Evolutionary conservation across 257 asterid genomes (phyloP).

Genomic region (Solanum okadae): DNA sequence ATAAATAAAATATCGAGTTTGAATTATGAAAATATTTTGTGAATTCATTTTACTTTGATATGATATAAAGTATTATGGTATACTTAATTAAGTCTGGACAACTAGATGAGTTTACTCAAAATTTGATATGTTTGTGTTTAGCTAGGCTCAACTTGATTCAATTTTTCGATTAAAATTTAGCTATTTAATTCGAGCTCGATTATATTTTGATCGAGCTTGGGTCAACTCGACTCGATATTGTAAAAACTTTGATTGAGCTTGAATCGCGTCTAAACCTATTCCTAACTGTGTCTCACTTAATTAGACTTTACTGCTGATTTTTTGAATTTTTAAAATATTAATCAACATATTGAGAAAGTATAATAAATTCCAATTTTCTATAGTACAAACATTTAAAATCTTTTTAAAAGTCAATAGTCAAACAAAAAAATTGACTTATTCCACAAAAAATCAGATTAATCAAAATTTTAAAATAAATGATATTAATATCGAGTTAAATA

Average conservation of each 20-base stretch:
- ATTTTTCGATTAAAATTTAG: not conserved
- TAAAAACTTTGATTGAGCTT: not conserved
- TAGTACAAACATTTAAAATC: too few species aligned
- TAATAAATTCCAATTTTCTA: too few species aligned
- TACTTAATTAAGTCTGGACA: not conserved
- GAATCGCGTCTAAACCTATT: not conserved
- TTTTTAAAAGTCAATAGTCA: too few species aligned
- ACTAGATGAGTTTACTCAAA: rapidly evolving
- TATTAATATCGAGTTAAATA: too few species aligned
- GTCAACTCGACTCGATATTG: rapidly evolving
- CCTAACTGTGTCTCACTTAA: not conserved
- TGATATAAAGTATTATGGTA: rapidly evolving
- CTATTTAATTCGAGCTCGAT: rapidly evolving
- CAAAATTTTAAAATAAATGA: too few species aligned
- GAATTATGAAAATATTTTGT: not conserved
- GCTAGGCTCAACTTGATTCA: too few species aligned
- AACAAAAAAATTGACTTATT: too few species aligned
- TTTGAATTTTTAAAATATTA: too few species aligned
- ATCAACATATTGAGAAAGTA: not conserved
- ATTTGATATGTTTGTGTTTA: not conserved
- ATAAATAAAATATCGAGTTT: rapidly evolving
- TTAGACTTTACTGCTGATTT: too few species aligned
- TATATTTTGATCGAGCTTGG: rapidly evolving
- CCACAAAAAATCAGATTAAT: too few species aligned
- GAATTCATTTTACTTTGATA: not conserved